Base-by-base conservation (phyloP, 352 stramenopile genomes). In the Globisporangium irregulare region DNA sequence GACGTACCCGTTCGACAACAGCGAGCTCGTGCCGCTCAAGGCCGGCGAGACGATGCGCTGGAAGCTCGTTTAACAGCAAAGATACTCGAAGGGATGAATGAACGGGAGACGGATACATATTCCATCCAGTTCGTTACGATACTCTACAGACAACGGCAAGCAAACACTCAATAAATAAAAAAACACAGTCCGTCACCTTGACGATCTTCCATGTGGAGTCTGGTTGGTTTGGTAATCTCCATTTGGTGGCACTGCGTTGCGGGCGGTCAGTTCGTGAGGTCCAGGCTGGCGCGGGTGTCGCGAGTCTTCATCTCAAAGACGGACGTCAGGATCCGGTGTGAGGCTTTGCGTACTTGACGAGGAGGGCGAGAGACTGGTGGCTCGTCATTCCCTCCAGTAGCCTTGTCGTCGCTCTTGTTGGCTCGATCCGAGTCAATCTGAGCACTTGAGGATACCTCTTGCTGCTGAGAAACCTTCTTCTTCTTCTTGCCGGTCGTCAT, bases 41-140 rank as follows among this genome's bases (percentile, higher is more conserved):
- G 96, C 96, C 18, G 95, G 93, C 34, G 89, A 99, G 79, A 82
- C 79, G 41, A 83, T 99, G 46, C 59, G 67, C 55, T 99, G 97
- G 97, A 97, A 93, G 73, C 86, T 96, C 55, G 34, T 73, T 22
- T 71, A 71, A 54, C 25, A 4, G 4, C 12, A 58, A 25, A 3
- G 18, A 43, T 27, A n/a, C 54, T 41, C 24, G 32, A 36, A 36
- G 32, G 32, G 32, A 36, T 36, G 25, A 18, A 32, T 41, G 54
- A 29, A 58, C 18, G 14, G 53, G 25, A n/a, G 8, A 48, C 32
- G 18, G 1, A 41, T 4, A n/a, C 32, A 48, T 24, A 18, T 27
- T 61, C 9, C 20, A 29, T 36, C 32, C 32, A 36, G 15, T 48
- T 29, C 56, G 12, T 29, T 61, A 29, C 32, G 48, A 24, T 55